Conservation (phyloP, 106 monocot genomes). For the Acorus calamus region DNA sequence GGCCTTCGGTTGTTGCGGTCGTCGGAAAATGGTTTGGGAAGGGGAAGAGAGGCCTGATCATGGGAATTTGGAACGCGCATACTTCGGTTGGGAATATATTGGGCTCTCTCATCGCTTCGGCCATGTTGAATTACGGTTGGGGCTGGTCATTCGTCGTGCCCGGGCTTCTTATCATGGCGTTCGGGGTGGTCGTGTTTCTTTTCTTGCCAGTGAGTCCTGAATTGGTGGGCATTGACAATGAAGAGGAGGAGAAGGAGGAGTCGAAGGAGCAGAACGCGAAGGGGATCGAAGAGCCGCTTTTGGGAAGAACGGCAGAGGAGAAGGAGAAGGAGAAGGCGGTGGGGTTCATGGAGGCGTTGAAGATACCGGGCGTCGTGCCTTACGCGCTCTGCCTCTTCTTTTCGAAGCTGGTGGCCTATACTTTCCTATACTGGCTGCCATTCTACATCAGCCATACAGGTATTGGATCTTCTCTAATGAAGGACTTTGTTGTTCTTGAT, state of each 20-base stretch:
- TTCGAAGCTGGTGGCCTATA: constrained; percentile 81
- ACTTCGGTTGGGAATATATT: constrained; percentile 83
- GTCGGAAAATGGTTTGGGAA: constrained; percentile 94
- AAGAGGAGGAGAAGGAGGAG: constrained; percentile 13
- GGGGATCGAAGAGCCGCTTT: constrained; percentile 25
- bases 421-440: constrained; percentile 89
- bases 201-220: constrained; percentile 79
- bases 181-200: constrained; percentile 59
- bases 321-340: constrained; percentile 36
- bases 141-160: constrained; percentile 88
- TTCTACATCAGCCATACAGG: constrained; percentile 89
- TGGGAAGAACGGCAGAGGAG: constrained; percentile 12
- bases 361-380: constrained; percentile 78
- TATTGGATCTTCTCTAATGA: background rate
- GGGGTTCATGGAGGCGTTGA: constrained; percentile 74
- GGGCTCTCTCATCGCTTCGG: constrained; percentile 75
- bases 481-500: too few relatives aligned
- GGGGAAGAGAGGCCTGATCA: constrained; percentile 88
- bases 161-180: constrained; percentile 43
- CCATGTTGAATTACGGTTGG: constrained; percentile 72
- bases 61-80: constrained; percentile 96
- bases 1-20: constrained; percentile 88
- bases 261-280: constrained; percentile 11
- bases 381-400: constrained; percentile 85
- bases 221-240: constrained; percentile 42